Evolutionary conservation across 805 yeast genomes (phyloP).

Genomic region (Lipomyces kockii): DNA sequence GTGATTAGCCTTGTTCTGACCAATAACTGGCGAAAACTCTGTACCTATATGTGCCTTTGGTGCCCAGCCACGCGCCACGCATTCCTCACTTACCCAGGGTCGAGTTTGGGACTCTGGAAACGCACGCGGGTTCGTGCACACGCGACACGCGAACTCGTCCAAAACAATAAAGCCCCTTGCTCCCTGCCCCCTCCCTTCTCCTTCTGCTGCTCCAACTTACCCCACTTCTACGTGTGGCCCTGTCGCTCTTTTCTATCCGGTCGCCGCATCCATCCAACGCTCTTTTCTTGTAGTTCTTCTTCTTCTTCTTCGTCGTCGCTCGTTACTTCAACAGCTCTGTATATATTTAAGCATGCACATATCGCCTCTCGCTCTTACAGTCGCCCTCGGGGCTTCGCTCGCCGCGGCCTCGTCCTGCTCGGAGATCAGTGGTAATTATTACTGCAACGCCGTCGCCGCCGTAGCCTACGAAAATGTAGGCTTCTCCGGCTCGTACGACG

Average conservation of each 20-base stretch:
- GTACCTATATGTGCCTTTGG: too few relatives aligned
- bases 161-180: not conserved
- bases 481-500: conserved; percentile 79
- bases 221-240: conserved; percentile 8
- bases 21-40: too few relatives aligned
- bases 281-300: not conserved
- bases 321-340: too few relatives aligned
- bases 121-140: not conserved
- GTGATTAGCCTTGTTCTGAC: too few relatives aligned
- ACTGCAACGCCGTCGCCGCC: conserved; percentile 73
- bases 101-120: not conserved
- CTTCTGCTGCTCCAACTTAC: not conserved
- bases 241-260: conserved; percentile 31
- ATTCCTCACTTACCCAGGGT: not conserved
- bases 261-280: not conserved
- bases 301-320: not conserved
- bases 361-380: conserved; percentile 1
- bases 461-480: conserved; percentile 76
- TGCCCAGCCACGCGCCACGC: not conserved
- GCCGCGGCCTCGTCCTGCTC: conserved; percentile 24
- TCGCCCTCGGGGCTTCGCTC: conserved; percentile 18
- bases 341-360: conserved; percentile 15
- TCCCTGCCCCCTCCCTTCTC: not conserved
- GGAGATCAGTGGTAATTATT: conserved; percentile 67
- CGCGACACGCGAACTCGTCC: not conserved